Evolutionary conservation across 768 basidiomycete species (phyloP).

Genomic region (Lanmaoa pseudosensibilis): DNA sequence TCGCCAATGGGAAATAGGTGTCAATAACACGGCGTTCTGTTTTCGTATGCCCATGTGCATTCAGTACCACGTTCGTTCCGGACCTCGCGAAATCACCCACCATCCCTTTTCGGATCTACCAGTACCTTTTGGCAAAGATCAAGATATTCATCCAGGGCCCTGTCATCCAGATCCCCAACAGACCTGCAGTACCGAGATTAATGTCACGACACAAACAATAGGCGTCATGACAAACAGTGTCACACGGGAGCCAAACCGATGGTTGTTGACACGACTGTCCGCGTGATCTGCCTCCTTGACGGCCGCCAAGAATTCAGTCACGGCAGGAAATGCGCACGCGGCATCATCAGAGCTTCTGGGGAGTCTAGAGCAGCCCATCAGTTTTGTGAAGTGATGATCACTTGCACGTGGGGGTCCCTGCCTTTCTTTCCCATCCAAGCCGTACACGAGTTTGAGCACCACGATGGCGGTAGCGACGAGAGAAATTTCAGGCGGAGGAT

Average conservation of each 20-base stretch:
- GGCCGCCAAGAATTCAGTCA: constrained; percentile 47
- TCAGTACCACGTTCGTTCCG: constrained; percentile 14
- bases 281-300: constrained; percentile 41
- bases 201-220: constrained; percentile 1
- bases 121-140: constrained; percentile 62
- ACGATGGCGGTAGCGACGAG: constrained; percentile 61
- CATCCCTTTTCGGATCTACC: constrained; percentile 30
- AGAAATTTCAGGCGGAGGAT: constrained; percentile 65
- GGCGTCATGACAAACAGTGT: constrained; percentile 43
- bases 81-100: constrained; percentile 21
- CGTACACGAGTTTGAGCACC: constrained; percentile 83
- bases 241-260: constrained; percentile 44
- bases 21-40: constrained; percentile 37
- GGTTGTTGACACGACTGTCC: constrained; percentile 31
- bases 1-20: constrained; percentile 43
- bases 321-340: constrained; percentile 55
- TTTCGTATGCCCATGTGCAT: constrained; percentile 2
- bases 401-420: constrained; percentile 27
- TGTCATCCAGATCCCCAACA: constrained; percentile 50
- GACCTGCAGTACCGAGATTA: constrained; percentile 39
- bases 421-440: constrained; percentile 70
- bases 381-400: constrained; percentile 3
- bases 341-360: constrained; percentile 53
- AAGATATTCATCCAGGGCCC: constrained; percentile 62
- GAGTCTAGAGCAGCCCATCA: constrained; percentile 36